Evolutionary conservation across 495 filamentous ascomycete species (phyloP), one percentile per base, ranked within the genome.

Genomic region (Cudoniella acicularis): DNA sequence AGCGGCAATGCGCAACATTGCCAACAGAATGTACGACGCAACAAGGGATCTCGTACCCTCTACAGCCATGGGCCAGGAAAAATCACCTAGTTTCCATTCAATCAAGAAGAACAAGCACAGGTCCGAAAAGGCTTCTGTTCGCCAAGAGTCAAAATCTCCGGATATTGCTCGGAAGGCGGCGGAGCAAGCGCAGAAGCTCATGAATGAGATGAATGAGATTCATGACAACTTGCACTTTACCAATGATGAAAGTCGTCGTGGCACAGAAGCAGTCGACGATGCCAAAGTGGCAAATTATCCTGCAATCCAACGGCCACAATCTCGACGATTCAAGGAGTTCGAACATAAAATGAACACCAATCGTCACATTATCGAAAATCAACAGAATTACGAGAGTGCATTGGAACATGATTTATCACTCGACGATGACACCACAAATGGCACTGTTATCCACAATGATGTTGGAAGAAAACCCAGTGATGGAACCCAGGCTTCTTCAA

Each of bases 141-240:
- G 16, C 20, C 46, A 8, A 9, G 16, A 25, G 22, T 0, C 4
- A 42, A 42, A 21, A 17, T 4, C 46, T 13, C 18, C 16, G 10
- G 1, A 54, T 22, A 27, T 23, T 17, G 13, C 57, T 3, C 43
- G 47, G 2, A 52, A 40, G 51, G 58, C 25, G 22, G 42, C 21
- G 51, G 49, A 55, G 46, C 30, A 50, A n/a, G 43, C 10, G 36
- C 49, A 60, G 36, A 53, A 60, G n/a, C 41, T 30, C 3, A 46
- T 54, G 41, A 30, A 49, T 10, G 17, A 53, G 22, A 47, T 60
- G 1, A 13, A 60, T 1, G 36, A n/a, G 10, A 24, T 23, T 11
- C 21, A 26, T 30, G 24, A 4, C 10, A 24, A 56, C 11, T 24
- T 27, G 24, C 21, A 16, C 22, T 20, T 25, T 40, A n/a, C 1